Base-by-base conservation (phyloP, 352 stramenopile species). In the Pythium plurisporium region DNA sequence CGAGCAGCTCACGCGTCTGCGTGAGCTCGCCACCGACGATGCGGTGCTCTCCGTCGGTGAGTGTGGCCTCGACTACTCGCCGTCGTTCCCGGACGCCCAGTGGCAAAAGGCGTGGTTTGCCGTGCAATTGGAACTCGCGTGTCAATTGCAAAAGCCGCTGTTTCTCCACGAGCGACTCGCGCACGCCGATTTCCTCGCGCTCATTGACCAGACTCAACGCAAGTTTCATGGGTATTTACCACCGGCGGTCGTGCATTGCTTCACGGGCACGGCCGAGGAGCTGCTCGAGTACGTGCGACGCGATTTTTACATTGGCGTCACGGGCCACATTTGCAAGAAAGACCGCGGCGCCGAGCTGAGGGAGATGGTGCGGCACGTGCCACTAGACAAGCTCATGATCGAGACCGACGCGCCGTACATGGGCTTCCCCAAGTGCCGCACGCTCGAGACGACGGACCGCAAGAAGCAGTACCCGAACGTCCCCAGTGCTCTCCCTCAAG, bases 391-490 rank as follows among this genome's bases (percentile, higher is more conserved):
- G 31, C 74, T 98, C 6, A 78, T 97, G 40, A 73, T 98, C 41
- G 91, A 98, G 72, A 97, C 91, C 6, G 89, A 98, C 66, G 87
- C 89, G 45, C 91, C 91, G 25, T 98, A 95, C 65, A 96, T 97
- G 89, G 78, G 80, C 12, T 90, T 91, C 29, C 77, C 87, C 0
- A 79, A 79, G 30, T 91, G 81, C 40, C 74, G 81, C 23, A 43
- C 51, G 27, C 57, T 57, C 26, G 78, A 88, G 43, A 1, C 29
- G 0, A 30, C 20, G 4, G 55, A 79, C 26, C 19, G 11, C 4
- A 91, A 91, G 52, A 78, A 82, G 56, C 79, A 91, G 70, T 89
- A 81, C 52, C 83, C 83, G 25, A 94, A 94, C 37, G 83, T 92
- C 14, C 79, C 82, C 5, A 90, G 70, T 34, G 76, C 78, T 4